Conservation (phyloP, 371 early-diverging fungal genomes). For the Rhizopus delemar region DNA sequence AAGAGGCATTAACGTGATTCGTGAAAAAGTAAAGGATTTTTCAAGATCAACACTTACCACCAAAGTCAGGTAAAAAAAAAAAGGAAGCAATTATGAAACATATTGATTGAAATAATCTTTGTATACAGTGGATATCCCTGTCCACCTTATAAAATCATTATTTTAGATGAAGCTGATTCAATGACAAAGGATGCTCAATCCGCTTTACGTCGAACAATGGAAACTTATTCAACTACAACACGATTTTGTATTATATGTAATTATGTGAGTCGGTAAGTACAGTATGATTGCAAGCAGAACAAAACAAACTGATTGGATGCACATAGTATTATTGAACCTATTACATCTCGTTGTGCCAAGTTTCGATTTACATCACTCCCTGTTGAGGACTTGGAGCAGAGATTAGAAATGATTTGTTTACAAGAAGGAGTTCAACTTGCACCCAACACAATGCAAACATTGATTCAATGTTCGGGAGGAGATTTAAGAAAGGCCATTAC, state of each 20-base stretch:
- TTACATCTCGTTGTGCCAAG: constrained; percentile 95
- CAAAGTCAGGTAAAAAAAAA: constrained; percentile 41
- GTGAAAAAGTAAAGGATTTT: constrained; percentile 97
- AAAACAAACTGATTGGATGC: constrained; percentile 21
- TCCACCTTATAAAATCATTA: constrained; percentile 95
- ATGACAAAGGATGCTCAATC: constrained; percentile 99
- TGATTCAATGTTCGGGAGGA: constrained; percentile 82
- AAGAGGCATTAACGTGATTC: constrained; percentile 95
- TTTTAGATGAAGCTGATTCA: constrained; percentile 99
- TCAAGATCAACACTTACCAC: constrained; percentile 72
- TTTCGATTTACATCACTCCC: constrained; percentile 91
- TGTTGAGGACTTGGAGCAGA: constrained; percentile 48
- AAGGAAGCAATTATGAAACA: background rate
- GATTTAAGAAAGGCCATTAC: constrained; percentile 94
- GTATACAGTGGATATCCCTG: constrained; percentile 46
- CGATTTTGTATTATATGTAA: constrained; percentile 99
- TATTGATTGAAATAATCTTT: background rate
- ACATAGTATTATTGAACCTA: constrained; percentile 89
- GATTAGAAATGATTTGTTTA: constrained; percentile 67
- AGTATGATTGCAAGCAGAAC: constrained; percentile 18
- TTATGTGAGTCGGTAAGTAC: constrained; percentile 79
- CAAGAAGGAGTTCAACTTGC: constrained; percentile 66
- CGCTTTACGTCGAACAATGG: constrained; percentile 98
- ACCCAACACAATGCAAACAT: constrained; percentile 66
- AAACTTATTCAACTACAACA: constrained; percentile 92